Evolutionary conservation across 2,329 filamentous ascomycete species (phyloP), one percentile per base, ranked within the genome.

Genomic region (Aspergillus brunneoviolaceus): DNA sequence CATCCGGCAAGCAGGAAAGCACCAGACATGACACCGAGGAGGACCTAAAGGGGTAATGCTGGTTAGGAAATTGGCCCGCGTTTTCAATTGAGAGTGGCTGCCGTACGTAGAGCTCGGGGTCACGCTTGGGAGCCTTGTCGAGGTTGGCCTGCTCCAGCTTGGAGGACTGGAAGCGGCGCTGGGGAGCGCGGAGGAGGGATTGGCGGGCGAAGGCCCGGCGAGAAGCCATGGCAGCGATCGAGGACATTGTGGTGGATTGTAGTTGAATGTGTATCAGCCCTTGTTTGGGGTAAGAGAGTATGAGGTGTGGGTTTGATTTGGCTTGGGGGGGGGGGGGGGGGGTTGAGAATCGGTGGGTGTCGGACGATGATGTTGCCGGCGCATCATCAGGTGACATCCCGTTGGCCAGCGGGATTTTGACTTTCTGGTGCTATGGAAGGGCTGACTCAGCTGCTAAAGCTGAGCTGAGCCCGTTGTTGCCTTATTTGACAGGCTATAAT

Each of bases 11-110:
- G 87, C 73, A 88, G 88, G 74, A 97, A 90, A 71, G 91, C 90
- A 76, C 89, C 88, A 71, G 89, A 88, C 92, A 98, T 96, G 77
- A 98, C 88, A 74, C 87, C 91, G 66, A 93, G 86, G 67, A 99
- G 89, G 74, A 98, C 87, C 95, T 98, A 72, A 51, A 61, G 48
- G 11, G 25, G 3, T 50, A 60, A 72, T 65, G 69, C 66, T 57
- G 33, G 60, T 50, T 49, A 49, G n/a, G 12, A 35, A 4, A 35
- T 35, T 35, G 33, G 60, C 35, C 49, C 39, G 35, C 57, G 60
- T 64, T 51, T 60, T 53, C 49, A 33, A 58, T 60, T 60, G 27
- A 35, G 45, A 2, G n/a, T 19, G 31, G 47, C 45, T 55, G 33
- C 12, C 85, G 68, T 85, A 91, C 88, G 76, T 89, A 90, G 74